Evolutionary conservation across 352 stramenopile species (phyloP).

Genomic region (Thraustotheca clavata): DNA sequence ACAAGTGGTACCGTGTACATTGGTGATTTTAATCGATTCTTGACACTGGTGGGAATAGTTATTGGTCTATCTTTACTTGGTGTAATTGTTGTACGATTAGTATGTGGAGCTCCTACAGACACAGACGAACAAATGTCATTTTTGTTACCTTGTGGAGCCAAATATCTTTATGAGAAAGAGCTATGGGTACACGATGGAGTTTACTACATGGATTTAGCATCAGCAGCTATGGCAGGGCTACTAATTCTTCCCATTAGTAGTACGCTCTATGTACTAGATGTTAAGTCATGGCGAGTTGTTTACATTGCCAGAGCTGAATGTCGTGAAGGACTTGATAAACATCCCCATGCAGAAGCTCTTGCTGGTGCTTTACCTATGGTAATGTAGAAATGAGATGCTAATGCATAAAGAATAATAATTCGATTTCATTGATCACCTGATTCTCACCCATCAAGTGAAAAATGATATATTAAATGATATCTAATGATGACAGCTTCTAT

Average conservation of each 20-base stretch:
- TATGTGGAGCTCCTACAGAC: background rate
- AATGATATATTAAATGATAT: too few relatives aligned
- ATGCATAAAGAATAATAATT: too few relatives aligned
- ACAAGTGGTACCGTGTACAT: conserved; percentile 4
- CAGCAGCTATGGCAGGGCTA: background rate
- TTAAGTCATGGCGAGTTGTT: conserved; percentile 16
- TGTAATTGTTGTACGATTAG: background rate
- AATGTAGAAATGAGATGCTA: too few relatives aligned
- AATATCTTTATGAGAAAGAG: background rate
- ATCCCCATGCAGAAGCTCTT: too few relatives aligned
- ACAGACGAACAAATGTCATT: background rate
- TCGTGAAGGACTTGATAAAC: too few relatives aligned
- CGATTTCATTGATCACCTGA: too few relatives aligned
- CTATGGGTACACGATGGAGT: background rate
- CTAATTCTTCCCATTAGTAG: background rate
- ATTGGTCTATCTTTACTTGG: background rate
- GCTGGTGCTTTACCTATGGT: too few relatives aligned
- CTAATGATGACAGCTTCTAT: too few relatives aligned
- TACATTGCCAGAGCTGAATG: too few relatives aligned
- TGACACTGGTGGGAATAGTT: background rate
- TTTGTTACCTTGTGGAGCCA: background rate
- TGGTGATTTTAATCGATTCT: background rate
- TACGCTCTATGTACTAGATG: background rate
- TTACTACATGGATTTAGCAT: conserved; percentile 14
- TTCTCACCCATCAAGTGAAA: too few relatives aligned